phyloP scores from a whole-genome alignment of 2,329 filamentous ascomycete species.

The Aspergillus jensenii region DNA sequence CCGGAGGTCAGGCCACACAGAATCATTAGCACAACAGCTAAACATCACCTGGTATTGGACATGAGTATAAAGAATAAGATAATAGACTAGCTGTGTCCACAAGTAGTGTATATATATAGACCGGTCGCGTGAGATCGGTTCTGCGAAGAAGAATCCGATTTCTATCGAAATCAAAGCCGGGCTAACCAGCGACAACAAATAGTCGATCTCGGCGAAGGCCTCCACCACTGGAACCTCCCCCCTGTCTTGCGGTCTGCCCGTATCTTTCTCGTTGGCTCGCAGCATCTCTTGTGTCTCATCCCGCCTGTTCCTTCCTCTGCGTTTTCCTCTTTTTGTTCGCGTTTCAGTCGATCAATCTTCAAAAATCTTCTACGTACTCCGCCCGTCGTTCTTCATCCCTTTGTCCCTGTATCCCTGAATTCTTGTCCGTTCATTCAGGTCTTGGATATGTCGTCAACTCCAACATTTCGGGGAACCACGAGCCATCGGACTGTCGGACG shows the following conservation, averaged over 20 bases:
- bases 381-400: conserved; percentile 3
- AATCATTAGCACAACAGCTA: neutral
- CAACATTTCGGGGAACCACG: conserved; percentile 61
- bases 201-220: conserved; percentile 19
- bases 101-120: neutral
- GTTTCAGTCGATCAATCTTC: conserved; percentile 6
- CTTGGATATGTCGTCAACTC: conserved; percentile 54
- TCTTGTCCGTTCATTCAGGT: conserved; percentile 6
- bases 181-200: conserved; percentile 17
- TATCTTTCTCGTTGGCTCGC: conserved; percentile 23
- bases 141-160: neutral
- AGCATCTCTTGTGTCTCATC: conserved; percentile 8
- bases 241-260: conserved; percentile 19
- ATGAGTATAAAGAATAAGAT: neutral
- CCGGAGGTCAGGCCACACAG: conserved; percentile 6
- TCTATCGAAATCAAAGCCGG: conserved; percentile 1
- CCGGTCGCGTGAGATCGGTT: neutral
- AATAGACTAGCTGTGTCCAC: neutral
- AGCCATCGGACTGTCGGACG: conserved; percentile 52
- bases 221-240: conserved; percentile 7
- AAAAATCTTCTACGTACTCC: neutral
- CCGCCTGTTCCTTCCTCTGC: conserved; percentile 13
- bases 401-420: conserved; percentile 20
- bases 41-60: neutral
- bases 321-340: conserved; percentile 12